Conservation (phyloP, 208 protist genomes). For the Crithidia thermophila region DNA sequence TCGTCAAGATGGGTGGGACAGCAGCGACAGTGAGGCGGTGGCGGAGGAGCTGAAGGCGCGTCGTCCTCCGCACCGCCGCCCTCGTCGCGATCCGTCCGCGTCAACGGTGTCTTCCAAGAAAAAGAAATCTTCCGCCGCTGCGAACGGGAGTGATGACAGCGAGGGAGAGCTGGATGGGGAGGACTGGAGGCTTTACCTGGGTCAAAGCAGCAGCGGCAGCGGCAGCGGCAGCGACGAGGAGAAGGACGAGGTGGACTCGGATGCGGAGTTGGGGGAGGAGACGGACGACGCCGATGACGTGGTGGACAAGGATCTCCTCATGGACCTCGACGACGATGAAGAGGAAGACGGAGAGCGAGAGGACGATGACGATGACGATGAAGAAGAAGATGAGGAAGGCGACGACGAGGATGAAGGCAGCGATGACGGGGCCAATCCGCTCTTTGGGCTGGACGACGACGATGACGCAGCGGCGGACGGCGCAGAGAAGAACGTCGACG, state of each 20-base stretch:
- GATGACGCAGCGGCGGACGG: constrained; percentile 7
- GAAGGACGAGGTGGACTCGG: not conserved
- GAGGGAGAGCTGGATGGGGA: constrained; percentile 27
- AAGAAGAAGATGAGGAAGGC: constrained; percentile 15
- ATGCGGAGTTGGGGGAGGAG: constrained; percentile 28
- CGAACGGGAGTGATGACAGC: not conserved
- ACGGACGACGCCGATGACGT: constrained; percentile 43
- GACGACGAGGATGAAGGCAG: too few relatives aligned
- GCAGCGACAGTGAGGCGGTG: constrained; percentile 12
- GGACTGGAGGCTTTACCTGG: constrained; percentile 44
- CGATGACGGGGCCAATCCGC: constrained; percentile 35
- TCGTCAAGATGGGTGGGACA: constrained; percentile 10
- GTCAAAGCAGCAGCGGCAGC: constrained; percentile 17
- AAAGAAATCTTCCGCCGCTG: not conserved
- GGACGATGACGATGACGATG: constrained; percentile 13
- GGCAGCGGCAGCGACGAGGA: constrained; percentile 3
- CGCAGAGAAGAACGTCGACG: constrained; percentile 40
- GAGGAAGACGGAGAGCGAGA: constrained; percentile 32
- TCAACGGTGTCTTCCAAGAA: constrained; percentile 1
- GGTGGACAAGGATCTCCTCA: constrained; percentile 34
- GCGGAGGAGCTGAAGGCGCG: not conserved
- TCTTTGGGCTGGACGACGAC: constrained; percentile 30
- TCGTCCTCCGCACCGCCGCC: constrained; percentile 7
- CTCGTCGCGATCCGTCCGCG: not conserved
- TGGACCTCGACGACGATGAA: constrained; percentile 28